phyloP scores from a whole-genome alignment of 1,139 yeast genomes.

The Taiozyma sp. region DNA sequence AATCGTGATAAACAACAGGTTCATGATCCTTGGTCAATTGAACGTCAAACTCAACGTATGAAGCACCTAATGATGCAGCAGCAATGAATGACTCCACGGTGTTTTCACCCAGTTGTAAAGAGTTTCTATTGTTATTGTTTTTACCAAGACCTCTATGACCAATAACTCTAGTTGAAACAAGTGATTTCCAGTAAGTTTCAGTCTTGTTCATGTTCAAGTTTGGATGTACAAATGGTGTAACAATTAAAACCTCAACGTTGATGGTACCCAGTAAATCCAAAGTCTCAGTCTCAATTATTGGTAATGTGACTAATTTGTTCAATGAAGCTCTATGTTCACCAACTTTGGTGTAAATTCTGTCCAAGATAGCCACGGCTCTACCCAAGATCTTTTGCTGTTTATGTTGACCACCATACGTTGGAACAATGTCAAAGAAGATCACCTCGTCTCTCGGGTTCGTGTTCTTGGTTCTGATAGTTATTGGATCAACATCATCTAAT shows the following conservation, averaged over 20 bases:
- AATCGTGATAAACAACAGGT: slow-evolving; percentile 95
- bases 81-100: slow-evolving; percentile 94
- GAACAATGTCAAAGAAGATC: slow-evolving; percentile 80
- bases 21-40: slow-evolving; percentile 90
- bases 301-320: slow-evolving; percentile 63
- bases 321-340: slow-evolving; percentile 69
- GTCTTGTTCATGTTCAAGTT: slow-evolving; percentile 63
- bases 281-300: slow-evolving; percentile 67
- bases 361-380: slow-evolving; percentile 76
- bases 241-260: slow-evolving; percentile 68
- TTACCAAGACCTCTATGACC: slow-evolving; percentile 97
- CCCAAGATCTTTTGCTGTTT: slow-evolving; percentile 51
- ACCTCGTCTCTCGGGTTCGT: slow-evolving; percentile 48
- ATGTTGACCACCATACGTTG: slow-evolving; percentile 65
- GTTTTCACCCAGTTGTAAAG: slow-evolving; percentile 92
- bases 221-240: slow-evolving; percentile 70
- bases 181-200: slow-evolving; percentile 88
- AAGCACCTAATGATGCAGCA: slow-evolving; percentile 92
- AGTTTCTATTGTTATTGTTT: slow-evolving; percentile 61
- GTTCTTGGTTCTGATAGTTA: slow-evolving; percentile 57
- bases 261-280: slow-evolving; percentile 75
- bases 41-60: slow-evolving; percentile 93
- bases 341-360: slow-evolving; percentile 58
- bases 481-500: slow-evolving; percentile 80
- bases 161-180: slow-evolving; percentile 84